A percentile compares a stretch with the other conserved stretches of the same genome.
These are phyloP conservation scores for Xylaria sp. DNA, from an alignment of 2,329 filamentous ascomycete species.

Conservation along the genomic window DNA sequence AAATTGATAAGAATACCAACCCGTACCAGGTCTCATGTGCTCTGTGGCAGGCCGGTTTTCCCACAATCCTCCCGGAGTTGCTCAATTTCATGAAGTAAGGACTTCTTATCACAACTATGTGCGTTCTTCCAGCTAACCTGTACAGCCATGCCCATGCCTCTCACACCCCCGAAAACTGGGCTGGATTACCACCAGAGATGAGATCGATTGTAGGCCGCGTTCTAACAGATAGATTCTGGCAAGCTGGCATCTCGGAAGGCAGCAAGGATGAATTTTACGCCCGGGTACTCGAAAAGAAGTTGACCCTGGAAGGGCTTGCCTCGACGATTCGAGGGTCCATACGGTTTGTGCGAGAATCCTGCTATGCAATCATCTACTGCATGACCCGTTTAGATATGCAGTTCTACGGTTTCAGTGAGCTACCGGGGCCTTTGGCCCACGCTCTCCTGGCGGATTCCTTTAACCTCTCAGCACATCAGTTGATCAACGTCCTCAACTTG, in stretches of 20 bases:
- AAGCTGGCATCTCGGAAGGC: constrained; percentile 93
- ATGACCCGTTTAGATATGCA: constrained; percentile 84
- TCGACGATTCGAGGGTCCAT: constrained; percentile 90
- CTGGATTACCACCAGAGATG: constrained; percentile 73
- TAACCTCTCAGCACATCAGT: constrained; percentile 85
- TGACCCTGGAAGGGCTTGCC: constrained; percentile 88
- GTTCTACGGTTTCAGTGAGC: constrained; percentile 87
- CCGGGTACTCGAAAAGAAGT: constrained; percentile 84
- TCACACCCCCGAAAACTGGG: constrained; percentile 85
- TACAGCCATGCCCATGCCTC: constrained; percentile 83
- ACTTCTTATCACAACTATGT: constrained; percentile 20
- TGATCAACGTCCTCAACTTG: constrained; percentile 89
- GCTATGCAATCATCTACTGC: constrained; percentile 92
- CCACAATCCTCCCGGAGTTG: constrained; percentile 80
- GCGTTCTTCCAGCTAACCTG: constrained; percentile 8
- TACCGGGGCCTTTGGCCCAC: constrained; percentile 80
- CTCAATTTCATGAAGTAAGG: constrained; percentile 76
- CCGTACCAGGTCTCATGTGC: constrained; percentile 75
- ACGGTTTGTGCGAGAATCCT: constrained; percentile 86
- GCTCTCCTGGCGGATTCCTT: constrained; percentile 83
- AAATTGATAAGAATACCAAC: constrained; percentile 72
- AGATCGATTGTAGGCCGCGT: constrained; percentile 77
- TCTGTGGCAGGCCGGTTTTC: constrained; percentile 85
- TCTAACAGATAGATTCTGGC: constrained; percentile 95
- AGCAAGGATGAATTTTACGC: constrained; percentile 97